Evolutionary conservation across 2,329 filamentous ascomycete genomes (phyloP).

Genomic region (Rutstroemia sp.): DNA sequence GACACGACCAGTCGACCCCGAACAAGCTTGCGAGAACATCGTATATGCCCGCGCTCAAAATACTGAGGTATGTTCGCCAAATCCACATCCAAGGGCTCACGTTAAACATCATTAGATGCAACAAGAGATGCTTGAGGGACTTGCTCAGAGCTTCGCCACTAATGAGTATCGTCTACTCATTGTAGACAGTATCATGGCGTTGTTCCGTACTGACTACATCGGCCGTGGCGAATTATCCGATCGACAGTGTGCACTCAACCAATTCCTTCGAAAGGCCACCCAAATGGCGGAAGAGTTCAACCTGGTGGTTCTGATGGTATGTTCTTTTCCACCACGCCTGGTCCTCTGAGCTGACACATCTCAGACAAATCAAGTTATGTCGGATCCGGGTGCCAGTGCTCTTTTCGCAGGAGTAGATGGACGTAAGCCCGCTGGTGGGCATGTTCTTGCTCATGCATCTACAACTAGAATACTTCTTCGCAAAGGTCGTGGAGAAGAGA

Average conservation of each 20-base stretch:
- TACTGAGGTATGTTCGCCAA: conserved; percentile 39
- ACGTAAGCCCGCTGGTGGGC: conserved; percentile 58
- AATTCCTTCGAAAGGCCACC: conserved; percentile 55
- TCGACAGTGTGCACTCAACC: conserved; percentile 59
- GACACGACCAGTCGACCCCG: conserved; percentile 40
- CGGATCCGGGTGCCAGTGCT: conserved; percentile 60
- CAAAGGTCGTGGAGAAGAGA: conserved; percentile 62
- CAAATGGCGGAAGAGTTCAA: conserved; percentile 67
- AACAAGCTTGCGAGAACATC: conserved; percentile 58
- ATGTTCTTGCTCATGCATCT: conserved; percentile 62
- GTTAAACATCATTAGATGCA: conserved; percentile 37
- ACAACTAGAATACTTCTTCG: conserved; percentile 58
- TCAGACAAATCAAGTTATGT: conserved; percentile 65
- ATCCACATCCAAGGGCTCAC: not conserved
- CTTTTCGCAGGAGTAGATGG: conserved; percentile 62
- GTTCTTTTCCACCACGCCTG: not conserved
- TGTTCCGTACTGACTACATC: conserved; percentile 59
- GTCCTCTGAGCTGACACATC: not conserved
- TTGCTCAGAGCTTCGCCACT: conserved; percentile 52
- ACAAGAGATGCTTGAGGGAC: conserved; percentile 53
- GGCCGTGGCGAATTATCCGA: conserved; percentile 62
- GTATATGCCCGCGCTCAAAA: conserved; percentile 57
- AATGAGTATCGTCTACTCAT: conserved; percentile 60
- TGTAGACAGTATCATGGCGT: conserved; percentile 64
- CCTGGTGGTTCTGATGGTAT: conserved; percentile 53